Conservation (phyloP, 2,329 filamentous ascomycete species). For the Colletotrichum salicis region DNA sequence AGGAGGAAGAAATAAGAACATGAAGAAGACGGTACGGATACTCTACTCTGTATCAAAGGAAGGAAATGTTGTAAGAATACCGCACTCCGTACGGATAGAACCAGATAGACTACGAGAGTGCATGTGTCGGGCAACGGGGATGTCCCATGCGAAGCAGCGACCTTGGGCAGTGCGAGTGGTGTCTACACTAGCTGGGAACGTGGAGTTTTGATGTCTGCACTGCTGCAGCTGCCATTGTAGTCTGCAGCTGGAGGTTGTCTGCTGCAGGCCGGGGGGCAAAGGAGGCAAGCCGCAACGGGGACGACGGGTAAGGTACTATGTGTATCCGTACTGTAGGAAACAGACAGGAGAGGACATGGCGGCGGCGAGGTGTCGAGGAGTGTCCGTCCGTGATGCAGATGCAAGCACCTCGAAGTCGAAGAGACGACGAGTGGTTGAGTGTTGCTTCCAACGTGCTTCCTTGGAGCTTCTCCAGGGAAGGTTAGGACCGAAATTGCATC, state of each 20-base stretch:
- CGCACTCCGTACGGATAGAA: neutral
- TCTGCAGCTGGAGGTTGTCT: neutral
- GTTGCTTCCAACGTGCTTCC: conserved; percentile 21
- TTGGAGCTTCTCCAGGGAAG: conserved; percentile 19
- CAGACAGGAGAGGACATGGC: neutral
- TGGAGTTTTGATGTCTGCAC: conserved; percentile 2
- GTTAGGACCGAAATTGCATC: conserved; percentile 27
- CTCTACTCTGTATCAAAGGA: neutral
- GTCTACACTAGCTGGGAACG: neutral
- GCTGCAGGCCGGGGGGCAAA: conserved; percentile 1
- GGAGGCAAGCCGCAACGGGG: neutral
- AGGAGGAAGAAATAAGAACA: neutral
- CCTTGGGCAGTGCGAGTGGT: neutral
- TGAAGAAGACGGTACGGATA: neutral
- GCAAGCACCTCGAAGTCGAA: neutral
- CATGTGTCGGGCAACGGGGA: conserved; percentile 12
- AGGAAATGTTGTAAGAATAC: neutral
- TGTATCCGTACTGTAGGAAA: neutral
- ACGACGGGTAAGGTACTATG: neutral
- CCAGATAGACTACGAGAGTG: neutral
- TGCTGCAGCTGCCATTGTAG: neutral
- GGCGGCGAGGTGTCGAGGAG: neutral
- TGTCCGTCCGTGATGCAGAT: conserved; percentile 16
- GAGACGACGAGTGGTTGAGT: neutral
- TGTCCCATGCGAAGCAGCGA: conserved; percentile 9